phyloP scores from a whole-genome alignment of 768 basidiomycete genomes.

The Pisolithus marmoratus region DNA sequence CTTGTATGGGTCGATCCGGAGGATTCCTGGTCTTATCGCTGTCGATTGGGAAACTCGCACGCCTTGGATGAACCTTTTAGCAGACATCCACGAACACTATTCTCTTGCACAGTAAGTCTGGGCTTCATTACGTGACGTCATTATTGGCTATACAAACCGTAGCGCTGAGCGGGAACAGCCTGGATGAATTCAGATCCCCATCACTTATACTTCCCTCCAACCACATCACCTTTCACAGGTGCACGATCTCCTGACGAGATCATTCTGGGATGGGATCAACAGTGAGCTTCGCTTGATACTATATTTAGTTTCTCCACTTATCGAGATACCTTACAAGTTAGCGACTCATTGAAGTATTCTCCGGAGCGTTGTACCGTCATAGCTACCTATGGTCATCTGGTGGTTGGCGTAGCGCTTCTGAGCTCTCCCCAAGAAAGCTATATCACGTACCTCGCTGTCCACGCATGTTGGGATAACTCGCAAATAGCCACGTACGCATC shows the following conservation, averaged over 20 bases:
- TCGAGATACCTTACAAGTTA: constrained; percentile 39
- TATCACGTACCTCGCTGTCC: constrained; percentile 77
- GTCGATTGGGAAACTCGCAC: constrained; percentile 69
- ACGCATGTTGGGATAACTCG: constrained; percentile 74
- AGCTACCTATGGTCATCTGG: constrained; percentile 62
- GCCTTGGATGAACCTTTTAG: constrained; percentile 74
- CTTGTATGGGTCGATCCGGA: constrained; percentile 39
- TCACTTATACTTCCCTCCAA: constrained; percentile 59
- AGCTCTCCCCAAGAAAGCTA: constrained; percentile 79
- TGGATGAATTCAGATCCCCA: constrained; percentile 42
- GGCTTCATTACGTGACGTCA: not conserved
- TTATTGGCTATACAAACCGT: constrained; percentile 2
- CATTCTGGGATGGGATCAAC: constrained; percentile 76
- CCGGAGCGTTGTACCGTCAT: constrained; percentile 76
- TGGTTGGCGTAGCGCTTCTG: constrained; percentile 70
- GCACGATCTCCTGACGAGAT: constrained; percentile 60
- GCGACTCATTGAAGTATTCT: constrained; percentile 59
- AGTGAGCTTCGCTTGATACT: constrained; percentile 34
- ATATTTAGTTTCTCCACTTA: constrained; percentile 1
- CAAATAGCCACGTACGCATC: constrained; percentile 63
- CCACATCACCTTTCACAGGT: constrained; percentile 59
- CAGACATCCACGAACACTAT: constrained; percentile 64
- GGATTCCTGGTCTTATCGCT: constrained; percentile 37
- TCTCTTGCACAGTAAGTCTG: constrained; percentile 51
- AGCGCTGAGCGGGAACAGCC: constrained; percentile 54